A percentile compares a stretch with the other conserved stretches of the same genome.
Conservation (phyloP, 768 basidiomycete genomes). For the Suillus occidentalis region DNA sequence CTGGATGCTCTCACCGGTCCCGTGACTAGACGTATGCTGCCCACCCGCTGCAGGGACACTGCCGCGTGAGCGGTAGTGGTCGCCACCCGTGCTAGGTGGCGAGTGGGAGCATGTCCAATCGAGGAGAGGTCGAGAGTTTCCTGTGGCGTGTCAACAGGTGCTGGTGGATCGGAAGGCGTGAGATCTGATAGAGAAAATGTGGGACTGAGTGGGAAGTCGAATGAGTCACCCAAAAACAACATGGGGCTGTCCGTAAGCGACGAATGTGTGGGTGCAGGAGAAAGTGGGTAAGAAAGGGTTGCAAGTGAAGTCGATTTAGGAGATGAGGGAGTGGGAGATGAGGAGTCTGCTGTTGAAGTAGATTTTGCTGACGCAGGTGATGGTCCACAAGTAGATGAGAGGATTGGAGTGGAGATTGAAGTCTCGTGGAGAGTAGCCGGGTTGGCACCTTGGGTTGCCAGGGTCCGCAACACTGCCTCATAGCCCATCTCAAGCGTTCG, state of each 20-base stretch:
- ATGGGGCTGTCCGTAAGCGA: conserved; percentile 37
- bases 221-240: conserved; percentile 26
- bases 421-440: conserved; percentile 22
- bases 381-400: conserved; percentile 22
- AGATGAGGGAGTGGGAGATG: conserved; percentile 27
- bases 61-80: conserved; percentile 54
- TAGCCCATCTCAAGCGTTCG: conserved; percentile 78
- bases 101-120: conserved; percentile 63
- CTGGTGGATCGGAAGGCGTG: conserved; percentile 35
- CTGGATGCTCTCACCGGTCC: conserved; percentile 19
- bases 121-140: conserved; percentile 34
- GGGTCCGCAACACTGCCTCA: conserved; percentile 76
- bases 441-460: conserved; percentile 55
- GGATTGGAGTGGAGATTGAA: conserved; percentile 11
- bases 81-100: conserved; percentile 99
- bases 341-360: conserved; percentile 22
- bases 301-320: conserved; percentile 27
- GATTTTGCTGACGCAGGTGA: conserved; percentile 25
- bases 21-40: conserved; percentile 36
- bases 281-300: conserved; percentile 36
- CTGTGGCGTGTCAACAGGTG: conserved; percentile 20
- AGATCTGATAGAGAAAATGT: conserved; percentile 36
- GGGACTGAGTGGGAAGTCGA: conserved; percentile 39
- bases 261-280: conserved; percentile 44
- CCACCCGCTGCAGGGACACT: conserved; percentile 96